Base-by-base conservation (phyloP, 2,329 filamentous ascomycete species). In the Pyricularia grisea region DNA sequence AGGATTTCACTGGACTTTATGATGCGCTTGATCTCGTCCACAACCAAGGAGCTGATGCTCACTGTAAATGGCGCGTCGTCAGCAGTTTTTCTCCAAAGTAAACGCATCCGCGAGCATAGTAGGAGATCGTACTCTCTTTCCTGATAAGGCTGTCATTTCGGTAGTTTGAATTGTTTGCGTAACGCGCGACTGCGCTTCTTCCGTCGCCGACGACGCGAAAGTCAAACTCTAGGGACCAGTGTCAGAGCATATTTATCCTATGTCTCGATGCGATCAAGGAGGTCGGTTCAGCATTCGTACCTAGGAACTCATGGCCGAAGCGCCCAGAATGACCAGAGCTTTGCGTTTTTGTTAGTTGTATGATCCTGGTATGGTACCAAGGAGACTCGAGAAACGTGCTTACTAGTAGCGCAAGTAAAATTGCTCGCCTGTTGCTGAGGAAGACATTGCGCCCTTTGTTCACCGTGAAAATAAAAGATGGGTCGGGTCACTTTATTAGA, bases 111-210 rank as follows among this genome's bases (percentile, higher is more conserved):
- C 25, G 3, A 27, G 6, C 28, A 14, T 5, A 14, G 28, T 14
- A 14, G 11, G 4, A 80, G 28, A 36, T 58, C 93, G 74, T 84
- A 97, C 95, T 99, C 84, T 99, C 95, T 94, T 99, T 99, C 73
- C 95, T 91, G 77, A 99, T 99, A 74, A 99, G 83, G 72, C 94
- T 97, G 79, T 99, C 95, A 81, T 99, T 99, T 76, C 95, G 90
- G 82, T 99, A 99, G 82, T 99, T 99, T 70, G 94, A 98, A 81
- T 99, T 99, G 85, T 99, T 99, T 72, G 95, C 95, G 81, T 99
- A 99, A 80, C 95, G 90, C 36, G 94, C 93, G 68, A 95, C 92
- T 9, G 95, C 95, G 77, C 94, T 97, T 71, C 92, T 89, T 67
- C 95, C 95, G 78, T 99, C 95, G 68, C 93, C 93, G 65, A 98